Evolutionary conservation across 164 flowering plant species (phyloP).

Genomic region (Tetracentron sinense): DNA sequence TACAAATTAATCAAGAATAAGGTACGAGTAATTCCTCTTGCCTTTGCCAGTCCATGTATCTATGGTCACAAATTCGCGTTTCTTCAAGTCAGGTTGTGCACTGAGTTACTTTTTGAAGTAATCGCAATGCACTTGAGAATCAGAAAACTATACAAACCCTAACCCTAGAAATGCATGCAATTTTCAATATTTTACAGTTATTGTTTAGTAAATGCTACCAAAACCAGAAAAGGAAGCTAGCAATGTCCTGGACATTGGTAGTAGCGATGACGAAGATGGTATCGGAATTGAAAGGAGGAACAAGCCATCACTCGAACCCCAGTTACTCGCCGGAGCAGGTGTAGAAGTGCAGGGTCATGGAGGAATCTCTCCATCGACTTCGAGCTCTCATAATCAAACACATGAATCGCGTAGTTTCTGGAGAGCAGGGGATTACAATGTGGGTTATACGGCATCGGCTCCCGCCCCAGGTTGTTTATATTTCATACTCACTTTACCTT

Average conservation of each 20-base stretch:
- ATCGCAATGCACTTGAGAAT: background rate
- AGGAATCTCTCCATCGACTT: background rate
- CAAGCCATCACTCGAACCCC: background rate
- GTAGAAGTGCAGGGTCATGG: no score
- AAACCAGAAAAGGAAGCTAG: constrained; percentile 10
- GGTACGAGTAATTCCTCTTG: no score
- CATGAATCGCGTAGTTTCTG: constrained; percentile 63
- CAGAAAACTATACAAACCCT: no score
- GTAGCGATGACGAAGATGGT: constrained; percentile 43
- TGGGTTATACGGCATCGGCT: constrained; percentile 19
- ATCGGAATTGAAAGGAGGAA: background rate
- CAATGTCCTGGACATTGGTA: constrained; percentile 31
- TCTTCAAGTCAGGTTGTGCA: background rate
- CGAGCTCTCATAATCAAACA: constrained; percentile 11
- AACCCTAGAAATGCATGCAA: background rate
- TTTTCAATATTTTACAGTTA: background rate
- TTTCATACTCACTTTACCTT: background rate
- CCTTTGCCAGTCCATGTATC: no score
- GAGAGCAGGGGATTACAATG: constrained; percentile 66
- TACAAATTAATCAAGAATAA: no score
- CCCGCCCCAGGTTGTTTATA: constrained; percentile 21
- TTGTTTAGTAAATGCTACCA: constrained; percentile 1
- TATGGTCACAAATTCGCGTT: no score
- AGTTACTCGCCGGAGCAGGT: background rate
- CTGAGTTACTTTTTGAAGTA: background rate